Evolutionary conservation across 2,329 filamentous ascomycete species (phyloP).

Genomic region (Calonectria henricotiae): DNA sequence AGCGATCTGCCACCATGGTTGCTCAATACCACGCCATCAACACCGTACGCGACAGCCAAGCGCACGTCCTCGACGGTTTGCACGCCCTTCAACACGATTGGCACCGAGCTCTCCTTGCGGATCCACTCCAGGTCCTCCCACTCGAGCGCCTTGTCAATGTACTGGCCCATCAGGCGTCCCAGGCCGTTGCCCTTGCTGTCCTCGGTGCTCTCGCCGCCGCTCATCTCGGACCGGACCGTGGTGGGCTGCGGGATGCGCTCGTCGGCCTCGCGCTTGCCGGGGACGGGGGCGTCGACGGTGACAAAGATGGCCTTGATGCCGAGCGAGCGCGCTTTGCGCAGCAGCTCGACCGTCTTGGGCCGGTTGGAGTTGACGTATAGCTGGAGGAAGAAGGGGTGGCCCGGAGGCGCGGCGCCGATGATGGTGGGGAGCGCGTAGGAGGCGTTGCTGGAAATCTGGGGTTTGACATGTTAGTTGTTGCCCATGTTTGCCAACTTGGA

Average conservation of each 20-base stretch:
- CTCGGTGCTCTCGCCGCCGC: slow-evolving; percentile 62
- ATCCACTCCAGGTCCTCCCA: slow-evolving; percentile 72
- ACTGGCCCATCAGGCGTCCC: slow-evolving; percentile 68
- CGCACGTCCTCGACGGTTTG: slow-evolving; percentile 72
- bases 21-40: slow-evolving; percentile 71
- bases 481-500: fast-evolving
- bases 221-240: slow-evolving; percentile 58
- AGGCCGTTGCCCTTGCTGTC: slow-evolving; percentile 70
- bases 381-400: slow-evolving; percentile 58
- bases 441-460: slow-evolving; percentile 51
- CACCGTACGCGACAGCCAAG: slow-evolving; percentile 65
- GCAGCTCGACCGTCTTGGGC: slow-evolving; percentile 64
- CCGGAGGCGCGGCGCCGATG: slow-evolving; percentile 45
- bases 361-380: slow-evolving; percentile 71
- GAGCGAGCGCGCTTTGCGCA: slow-evolving; percentile 58
- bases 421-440: slow-evolving; percentile 50
- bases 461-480: background rate
- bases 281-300: slow-evolving; percentile 71
- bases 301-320: slow-evolving; percentile 70
- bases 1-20: slow-evolving; percentile 74
- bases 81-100: slow-evolving; percentile 72
- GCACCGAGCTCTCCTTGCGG: slow-evolving; percentile 62
- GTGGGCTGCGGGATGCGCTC: slow-evolving; percentile 67
- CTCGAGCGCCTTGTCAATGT: slow-evolving; percentile 67
- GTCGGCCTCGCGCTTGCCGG: slow-evolving; percentile 72